phyloP scores from a whole-genome alignment of 2,329 filamentous ascomycete genomes.

The Emmonsiellopsis sp. region DNA sequence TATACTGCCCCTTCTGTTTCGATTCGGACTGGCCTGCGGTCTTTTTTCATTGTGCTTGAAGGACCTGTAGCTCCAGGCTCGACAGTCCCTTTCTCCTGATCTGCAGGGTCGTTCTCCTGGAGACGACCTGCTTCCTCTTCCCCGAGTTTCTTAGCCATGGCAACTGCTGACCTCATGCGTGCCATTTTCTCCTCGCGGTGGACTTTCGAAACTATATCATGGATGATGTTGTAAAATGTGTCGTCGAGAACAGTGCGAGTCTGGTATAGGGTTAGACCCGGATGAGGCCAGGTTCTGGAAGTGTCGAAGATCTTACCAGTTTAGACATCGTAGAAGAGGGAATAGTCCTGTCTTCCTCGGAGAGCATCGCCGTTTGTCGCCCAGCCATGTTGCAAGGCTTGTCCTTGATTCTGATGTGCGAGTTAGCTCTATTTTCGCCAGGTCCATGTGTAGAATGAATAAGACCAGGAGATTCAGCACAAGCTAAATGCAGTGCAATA shows the following conservation, averaged over 20 bases:
- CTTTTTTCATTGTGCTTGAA: slow-evolving; percentile 24
- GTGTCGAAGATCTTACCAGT: slow-evolving; percentile 23
- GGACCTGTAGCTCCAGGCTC: slow-evolving; percentile 27
- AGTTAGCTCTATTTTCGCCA: neutral
- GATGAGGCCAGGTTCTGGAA: no score
- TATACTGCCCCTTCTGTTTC: slow-evolving; percentile 46
- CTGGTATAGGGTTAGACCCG: slow-evolving; percentile 15
- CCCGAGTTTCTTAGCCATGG: slow-evolving; percentile 35
- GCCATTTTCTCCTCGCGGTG: slow-evolving; percentile 54
- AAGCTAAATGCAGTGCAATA: no score
- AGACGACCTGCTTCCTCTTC: slow-evolving; percentile 29
- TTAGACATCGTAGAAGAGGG: slow-evolving; percentile 32
- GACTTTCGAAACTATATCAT: slow-evolving; percentile 49
- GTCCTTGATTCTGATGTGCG: neutral
- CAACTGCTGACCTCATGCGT: slow-evolving; percentile 45
- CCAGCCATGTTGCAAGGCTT: slow-evolving; percentile 15
- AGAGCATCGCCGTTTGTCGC: slow-evolving; percentile 19
- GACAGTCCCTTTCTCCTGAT: slow-evolving; percentile 21
- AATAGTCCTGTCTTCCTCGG: slow-evolving; percentile 21
- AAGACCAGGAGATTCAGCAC: no score
- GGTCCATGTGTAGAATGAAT: no score
- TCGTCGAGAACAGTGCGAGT: slow-evolving; percentile 47
- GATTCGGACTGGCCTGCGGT: slow-evolving; percentile 26
- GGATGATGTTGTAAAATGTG: slow-evolving; percentile 50
- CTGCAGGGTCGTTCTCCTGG: slow-evolving; percentile 23